Conservation (phyloP, 148 eudicot species). For the Euryodendron excelsum region DNA sequence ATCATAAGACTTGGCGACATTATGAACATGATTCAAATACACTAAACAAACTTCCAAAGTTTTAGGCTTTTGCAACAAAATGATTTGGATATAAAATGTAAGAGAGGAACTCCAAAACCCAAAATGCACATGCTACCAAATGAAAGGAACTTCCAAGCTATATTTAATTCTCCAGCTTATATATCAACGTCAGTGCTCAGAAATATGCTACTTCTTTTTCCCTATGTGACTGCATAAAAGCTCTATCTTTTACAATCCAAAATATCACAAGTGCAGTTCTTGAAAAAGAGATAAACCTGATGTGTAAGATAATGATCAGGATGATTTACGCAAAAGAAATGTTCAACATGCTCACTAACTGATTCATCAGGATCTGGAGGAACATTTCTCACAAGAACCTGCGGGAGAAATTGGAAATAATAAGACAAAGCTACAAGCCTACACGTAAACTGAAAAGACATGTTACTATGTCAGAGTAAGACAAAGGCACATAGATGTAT, state of each 20-base stretch:
- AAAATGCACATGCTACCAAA: neutral
- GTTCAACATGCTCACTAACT: slow-evolving; percentile 91
- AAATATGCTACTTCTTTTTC: neutral
- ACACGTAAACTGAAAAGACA: neutral
- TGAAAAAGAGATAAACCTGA: slow-evolving; percentile 54
- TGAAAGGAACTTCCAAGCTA: neutral
- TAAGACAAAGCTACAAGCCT: neutral
- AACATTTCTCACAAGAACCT: slow-evolving; percentile 96
- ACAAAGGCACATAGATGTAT: neutral
- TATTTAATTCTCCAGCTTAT: slow-evolving; percentile 5
- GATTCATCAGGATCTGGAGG: slow-evolving; percentile 96
- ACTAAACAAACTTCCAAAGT: neutral
- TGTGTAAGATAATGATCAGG: slow-evolving; percentile 83
- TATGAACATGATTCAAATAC: neutral
- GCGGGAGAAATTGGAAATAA: slow-evolving; percentile 22
- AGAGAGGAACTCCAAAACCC: neutral
- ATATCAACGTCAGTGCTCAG: neutral
- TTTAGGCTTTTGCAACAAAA: neutral
- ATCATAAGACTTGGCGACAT: neutral
- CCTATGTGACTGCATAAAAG: neutral
- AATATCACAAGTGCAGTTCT: neutral
- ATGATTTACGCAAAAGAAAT: slow-evolving; percentile 95
- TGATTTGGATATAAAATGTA: neutral
- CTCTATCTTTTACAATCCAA: neutral
- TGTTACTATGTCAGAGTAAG: neutral